phyloP scores from a whole-genome alignment of 2,329 filamentous ascomycete genomes.

The Bipolaris bicolor region DNA sequence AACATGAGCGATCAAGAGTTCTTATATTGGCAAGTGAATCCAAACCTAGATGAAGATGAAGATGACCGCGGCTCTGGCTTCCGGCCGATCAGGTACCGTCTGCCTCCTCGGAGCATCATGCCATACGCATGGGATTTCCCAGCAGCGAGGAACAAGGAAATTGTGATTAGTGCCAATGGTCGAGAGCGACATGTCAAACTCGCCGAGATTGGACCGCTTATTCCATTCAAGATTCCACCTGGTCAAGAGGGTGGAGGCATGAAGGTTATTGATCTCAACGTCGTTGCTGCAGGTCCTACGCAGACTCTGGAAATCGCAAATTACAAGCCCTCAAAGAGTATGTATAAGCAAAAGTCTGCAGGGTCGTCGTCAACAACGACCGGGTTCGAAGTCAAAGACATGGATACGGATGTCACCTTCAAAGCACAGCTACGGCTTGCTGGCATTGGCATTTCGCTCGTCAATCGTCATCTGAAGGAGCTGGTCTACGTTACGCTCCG shows the following conservation, averaged over 20 bases:
- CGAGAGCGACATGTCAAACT: constrained; percentile 92
- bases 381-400: constrained; percentile 92
- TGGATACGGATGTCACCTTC: constrained; percentile 87
- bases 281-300: constrained; percentile 92
- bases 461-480: constrained; percentile 91
- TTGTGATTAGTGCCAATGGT: constrained; percentile 78
- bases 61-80: constrained; percentile 82
- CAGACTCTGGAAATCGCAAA: constrained; percentile 94
- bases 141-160: constrained; percentile 92
- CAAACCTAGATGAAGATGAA: constrained; percentile 90
- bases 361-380: constrained; percentile 65
- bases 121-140: constrained; percentile 99
- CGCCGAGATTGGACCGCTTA: constrained; percentile 93
- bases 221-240: constrained; percentile 88
- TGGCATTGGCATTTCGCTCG: constrained; percentile 88
- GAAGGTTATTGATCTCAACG: constrained; percentile 96
- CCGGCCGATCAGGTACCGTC: constrained; percentile 88
- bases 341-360: constrained; percentile 74
- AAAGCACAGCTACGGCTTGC: constrained; percentile 86
- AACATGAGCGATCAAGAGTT: constrained; percentile 98
- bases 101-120: constrained; percentile 97
- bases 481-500: constrained; percentile 92
- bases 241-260: constrained; percentile 66
- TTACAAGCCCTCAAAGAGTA: constrained; percentile 88
- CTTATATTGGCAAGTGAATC: constrained; percentile 93